Evolutionary conservation across 768 basidiomycete species (phyloP).

Genomic region (Amanita molliuscula): DNA sequence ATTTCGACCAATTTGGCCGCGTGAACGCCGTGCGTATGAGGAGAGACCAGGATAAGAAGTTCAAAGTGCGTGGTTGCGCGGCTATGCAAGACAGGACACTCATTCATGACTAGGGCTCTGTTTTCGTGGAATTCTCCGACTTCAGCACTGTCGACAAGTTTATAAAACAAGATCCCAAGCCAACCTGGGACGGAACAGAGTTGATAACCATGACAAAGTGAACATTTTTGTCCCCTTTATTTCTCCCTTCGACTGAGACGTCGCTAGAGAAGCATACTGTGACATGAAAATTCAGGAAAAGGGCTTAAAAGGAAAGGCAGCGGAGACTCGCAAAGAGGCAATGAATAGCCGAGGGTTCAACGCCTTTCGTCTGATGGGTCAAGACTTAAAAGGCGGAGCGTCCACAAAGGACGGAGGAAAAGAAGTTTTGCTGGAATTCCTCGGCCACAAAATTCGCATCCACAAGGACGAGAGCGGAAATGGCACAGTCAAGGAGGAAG

Average conservation of each 20-base stretch:
- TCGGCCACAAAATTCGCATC: constrained; percentile 61
- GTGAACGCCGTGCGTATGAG: constrained; percentile 85
- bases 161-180: constrained; percentile 73
- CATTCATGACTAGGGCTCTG: constrained; percentile 53
- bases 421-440: constrained; percentile 64
- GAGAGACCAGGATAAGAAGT: constrained; percentile 70
- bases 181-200: constrained; percentile 66
- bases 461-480: constrained; percentile 50
- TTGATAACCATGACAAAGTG: constrained; percentile 86
- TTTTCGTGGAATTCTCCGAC: constrained; percentile 86
- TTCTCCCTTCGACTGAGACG: background rate
- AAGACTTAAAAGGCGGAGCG: constrained; percentile 22
- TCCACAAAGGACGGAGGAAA: constrained; percentile 24
- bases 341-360: constrained; percentile 58
- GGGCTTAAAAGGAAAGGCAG: constrained; percentile 69
- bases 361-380: constrained; percentile 62
- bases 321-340: constrained; percentile 44
- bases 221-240: constrained; percentile 13
- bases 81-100: background rate
- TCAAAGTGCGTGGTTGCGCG: constrained; percentile 52
- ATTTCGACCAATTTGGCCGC: constrained; percentile 68
- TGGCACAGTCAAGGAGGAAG: constrained; percentile 52
- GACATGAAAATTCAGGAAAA: constrained; percentile 97
- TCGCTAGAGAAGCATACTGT: constrained; percentile 68
- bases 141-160: constrained; percentile 61